These are phyloP conservation scores for Cadophora sp. DNA, from an alignment of 2,329 filamentous ascomycete genomes.

Conservation along the genomic window DNA sequence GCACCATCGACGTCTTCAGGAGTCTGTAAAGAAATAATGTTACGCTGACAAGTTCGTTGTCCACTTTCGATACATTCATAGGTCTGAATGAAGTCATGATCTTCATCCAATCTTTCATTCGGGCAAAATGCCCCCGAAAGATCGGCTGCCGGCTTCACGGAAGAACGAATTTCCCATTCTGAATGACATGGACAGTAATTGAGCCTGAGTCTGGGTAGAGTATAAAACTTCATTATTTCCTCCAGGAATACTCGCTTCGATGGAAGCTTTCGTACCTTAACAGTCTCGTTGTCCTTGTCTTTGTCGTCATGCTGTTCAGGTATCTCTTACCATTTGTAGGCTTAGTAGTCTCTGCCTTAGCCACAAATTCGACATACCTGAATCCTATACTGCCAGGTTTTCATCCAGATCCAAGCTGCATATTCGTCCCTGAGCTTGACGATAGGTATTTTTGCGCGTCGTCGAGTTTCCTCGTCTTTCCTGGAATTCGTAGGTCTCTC, in stretches of 20 bases:
- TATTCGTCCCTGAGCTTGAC: constrained; percentile 44
- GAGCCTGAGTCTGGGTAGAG: neutral
- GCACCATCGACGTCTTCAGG: neutral
- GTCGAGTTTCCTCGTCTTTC: constrained; percentile 50
- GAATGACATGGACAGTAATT: neutral
- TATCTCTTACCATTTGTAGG: neutral
- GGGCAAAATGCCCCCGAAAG: neutral
- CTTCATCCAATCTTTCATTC: neutral
- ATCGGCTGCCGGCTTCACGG: neutral
- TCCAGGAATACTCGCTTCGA: neutral
- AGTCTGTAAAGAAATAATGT: neutral
- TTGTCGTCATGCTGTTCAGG: neutral
- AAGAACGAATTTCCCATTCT: neutral
- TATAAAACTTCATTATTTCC: neutral
- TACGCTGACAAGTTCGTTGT: neutral
- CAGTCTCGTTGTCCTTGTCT: neutral
- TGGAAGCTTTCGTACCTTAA: neutral
- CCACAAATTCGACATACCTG: constrained; percentile 17
- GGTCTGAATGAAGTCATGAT: neutral
- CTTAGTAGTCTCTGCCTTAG: neutral
- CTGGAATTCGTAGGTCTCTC: constrained; percentile 44
- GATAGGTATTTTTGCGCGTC: constrained; percentile 49
- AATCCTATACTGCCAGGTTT: constrained; percentile 54
- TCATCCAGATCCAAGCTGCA: constrained; percentile 51
- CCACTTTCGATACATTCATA: neutral